phyloP scores from a whole-genome alignment of 108 stramenopile genomes.

The Stephanodiscus triporus region DNA sequence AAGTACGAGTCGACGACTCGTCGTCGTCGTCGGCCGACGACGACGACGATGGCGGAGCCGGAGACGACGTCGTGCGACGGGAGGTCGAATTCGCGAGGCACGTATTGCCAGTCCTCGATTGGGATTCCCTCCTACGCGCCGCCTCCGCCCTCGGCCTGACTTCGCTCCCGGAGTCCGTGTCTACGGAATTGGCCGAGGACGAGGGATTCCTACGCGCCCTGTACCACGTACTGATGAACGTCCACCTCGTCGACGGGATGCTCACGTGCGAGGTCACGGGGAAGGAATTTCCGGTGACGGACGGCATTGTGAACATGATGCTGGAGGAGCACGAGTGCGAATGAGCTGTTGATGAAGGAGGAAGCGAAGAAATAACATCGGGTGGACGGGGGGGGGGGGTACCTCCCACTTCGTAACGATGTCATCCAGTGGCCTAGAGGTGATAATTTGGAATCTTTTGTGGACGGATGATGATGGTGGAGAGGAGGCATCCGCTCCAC shows the following conservation, averaged over 20 bases:
- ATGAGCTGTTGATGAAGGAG: too few relatives aligned
- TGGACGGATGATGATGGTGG: too few relatives aligned
- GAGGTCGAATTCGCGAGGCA: constrained; percentile 80
- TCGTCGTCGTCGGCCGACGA: constrained; percentile 34
- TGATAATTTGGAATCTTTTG: too few relatives aligned
- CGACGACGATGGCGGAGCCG: not conserved
- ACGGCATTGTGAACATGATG: constrained; percentile 93
- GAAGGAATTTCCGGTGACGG: constrained; percentile 88
- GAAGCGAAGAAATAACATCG: not conserved
- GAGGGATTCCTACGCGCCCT: constrained; percentile 81
- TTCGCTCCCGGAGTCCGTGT: constrained; percentile 75
- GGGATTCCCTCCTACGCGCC: constrained; percentile 71
- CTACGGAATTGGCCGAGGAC: constrained; percentile 77
- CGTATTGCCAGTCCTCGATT: constrained; percentile 66
- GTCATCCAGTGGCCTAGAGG: too few relatives aligned
- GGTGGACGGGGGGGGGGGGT: too few relatives aligned
- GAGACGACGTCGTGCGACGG: constrained; percentile 33
- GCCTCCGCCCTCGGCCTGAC: constrained; percentile 78
- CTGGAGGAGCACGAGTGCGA: constrained; percentile 87
- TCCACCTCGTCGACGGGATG: constrained; percentile 92
- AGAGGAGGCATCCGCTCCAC: too few relatives aligned
- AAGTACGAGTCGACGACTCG: constrained; percentile 80
- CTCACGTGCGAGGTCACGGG: constrained; percentile 91
- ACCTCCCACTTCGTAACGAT: too few relatives aligned
- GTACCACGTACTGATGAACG: constrained; percentile 95